Percentiles rank a stretch among this genome's conserved stretches.
phyloP scores from a whole-genome alignment of 2,329 filamentous ascomycete genomes.

The Thermoascus crustaceus region DNA sequence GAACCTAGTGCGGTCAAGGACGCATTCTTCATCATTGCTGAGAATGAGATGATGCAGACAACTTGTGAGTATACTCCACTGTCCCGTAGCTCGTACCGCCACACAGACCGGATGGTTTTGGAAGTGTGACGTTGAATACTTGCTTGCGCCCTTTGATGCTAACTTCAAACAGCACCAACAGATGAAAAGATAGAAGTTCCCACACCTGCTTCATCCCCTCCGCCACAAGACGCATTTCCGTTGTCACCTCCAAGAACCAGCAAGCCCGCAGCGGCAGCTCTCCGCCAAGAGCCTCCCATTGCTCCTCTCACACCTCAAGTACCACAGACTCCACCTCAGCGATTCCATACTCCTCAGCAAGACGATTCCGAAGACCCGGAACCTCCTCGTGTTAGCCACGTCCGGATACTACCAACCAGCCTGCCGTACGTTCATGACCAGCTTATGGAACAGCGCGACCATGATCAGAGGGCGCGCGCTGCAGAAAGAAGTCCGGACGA shows the following conservation, averaged over 20 bases:
- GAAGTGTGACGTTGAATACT: background rate
- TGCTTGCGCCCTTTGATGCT: too few relatives aligned
- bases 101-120: background rate
- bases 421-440: slow-evolving; percentile 84
- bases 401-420: slow-evolving; percentile 85
- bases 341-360: slow-evolving; percentile 17
- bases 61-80: slow-evolving; percentile 59
- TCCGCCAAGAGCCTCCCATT: slow-evolving; percentile 13
- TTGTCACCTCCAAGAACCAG: slow-evolving; percentile 13
- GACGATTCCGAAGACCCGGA: slow-evolving; percentile 28
- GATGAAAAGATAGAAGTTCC: slow-evolving; percentile 22
- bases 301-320: slow-evolving; percentile 14
- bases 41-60: slow-evolving; percentile 94
- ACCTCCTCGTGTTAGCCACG: slow-evolving; percentile 64
- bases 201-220: slow-evolving; percentile 16
- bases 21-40: slow-evolving; percentile 93
- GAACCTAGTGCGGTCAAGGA: slow-evolving; percentile 98
- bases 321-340: slow-evolving; percentile 18
- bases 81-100: background rate
- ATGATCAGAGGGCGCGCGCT: slow-evolving; percentile 21
- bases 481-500: slow-evolving; percentile 41
- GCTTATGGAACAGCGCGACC: slow-evolving; percentile 60
- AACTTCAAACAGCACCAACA: slow-evolving; percentile 22
- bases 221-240: slow-evolving; percentile 20
- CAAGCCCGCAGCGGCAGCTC: slow-evolving; percentile 10